Percentiles rank a stretch among this genome's conserved stretches.
phyloP scores from a whole-genome alignment of 768 basidiomycete genomes.

The Lentinula boryana region DNA sequence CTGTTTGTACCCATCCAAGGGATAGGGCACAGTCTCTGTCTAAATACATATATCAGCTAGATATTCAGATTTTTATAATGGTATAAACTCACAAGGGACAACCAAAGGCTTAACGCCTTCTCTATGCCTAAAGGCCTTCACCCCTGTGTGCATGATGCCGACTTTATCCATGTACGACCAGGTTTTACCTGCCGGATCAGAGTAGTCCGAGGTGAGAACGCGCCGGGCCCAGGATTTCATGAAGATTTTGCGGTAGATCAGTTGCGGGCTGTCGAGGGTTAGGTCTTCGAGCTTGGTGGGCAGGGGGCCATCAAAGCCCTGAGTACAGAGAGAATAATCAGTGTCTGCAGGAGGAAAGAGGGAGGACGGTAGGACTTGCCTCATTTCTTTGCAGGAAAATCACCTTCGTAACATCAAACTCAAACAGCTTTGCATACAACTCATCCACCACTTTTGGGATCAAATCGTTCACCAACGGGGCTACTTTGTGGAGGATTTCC shows the following conservation, averaged over 20 bases:
- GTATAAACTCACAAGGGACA: slow-evolving; percentile 23
- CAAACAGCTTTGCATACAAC: slow-evolving; percentile 39
- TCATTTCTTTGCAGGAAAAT: slow-evolving; percentile 24
- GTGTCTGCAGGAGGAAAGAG: background rate
- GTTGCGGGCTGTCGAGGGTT: slow-evolving; percentile 35
- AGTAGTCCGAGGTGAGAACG: slow-evolving; percentile 38
- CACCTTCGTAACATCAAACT: slow-evolving; percentile 38
- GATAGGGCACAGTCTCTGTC: slow-evolving; percentile 34
- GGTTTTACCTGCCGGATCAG: slow-evolving; percentile 22
- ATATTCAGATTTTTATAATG: no score
- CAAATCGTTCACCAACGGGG: slow-evolving; percentile 32
- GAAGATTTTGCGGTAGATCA: slow-evolving; percentile 39
- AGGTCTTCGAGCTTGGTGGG: slow-evolving; percentile 34
- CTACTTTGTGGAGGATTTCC: slow-evolving; percentile 33
- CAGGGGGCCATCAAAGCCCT: slow-evolving; percentile 35
- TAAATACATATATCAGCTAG: slow-evolving; percentile 11
- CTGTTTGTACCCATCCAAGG: slow-evolving; percentile 40
- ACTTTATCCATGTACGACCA: slow-evolving; percentile 41
- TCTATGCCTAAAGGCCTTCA: slow-evolving; percentile 34
- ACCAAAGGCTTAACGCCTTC: slow-evolving; percentile 23
- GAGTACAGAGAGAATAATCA: background rate
- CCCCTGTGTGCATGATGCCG: slow-evolving; percentile 44
- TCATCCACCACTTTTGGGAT: slow-evolving; percentile 38
- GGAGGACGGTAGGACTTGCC: slow-evolving; percentile 12
- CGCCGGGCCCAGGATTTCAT: slow-evolving; percentile 28